Evolutionary conservation across 805 yeast genomes (phyloP).

Genomic region (Lachancea sp.): DNA sequence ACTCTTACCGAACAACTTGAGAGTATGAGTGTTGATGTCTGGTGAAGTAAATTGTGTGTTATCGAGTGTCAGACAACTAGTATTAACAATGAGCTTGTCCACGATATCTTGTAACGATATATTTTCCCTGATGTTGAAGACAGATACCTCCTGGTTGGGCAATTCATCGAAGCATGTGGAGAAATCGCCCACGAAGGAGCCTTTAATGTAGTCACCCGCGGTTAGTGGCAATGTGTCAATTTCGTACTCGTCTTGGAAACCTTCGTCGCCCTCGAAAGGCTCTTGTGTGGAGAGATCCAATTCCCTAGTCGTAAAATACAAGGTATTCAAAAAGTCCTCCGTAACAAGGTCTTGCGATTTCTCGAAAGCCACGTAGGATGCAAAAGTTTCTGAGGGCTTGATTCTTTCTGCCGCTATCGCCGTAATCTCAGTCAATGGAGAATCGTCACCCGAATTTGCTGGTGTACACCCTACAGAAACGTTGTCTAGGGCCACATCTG

Average conservation of each 20-base stretch:
- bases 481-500: conserved; percentile 68
- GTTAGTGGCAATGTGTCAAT: conserved; percentile 67
- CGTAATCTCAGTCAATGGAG: conserved; percentile 53
- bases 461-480: conserved; percentile 66
- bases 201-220: conserved; percentile 76
- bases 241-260: conserved; percentile 89
- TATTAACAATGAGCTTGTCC: conserved; percentile 42
- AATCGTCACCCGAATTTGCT: conserved; percentile 38
- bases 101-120: conserved; percentile 51
- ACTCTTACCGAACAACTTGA: conserved; percentile 81
- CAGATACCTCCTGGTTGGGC: conserved; percentile 53
- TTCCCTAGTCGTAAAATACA: conserved; percentile 74
- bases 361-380: conserved; percentile 69
- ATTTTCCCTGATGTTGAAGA: conserved; percentile 53
- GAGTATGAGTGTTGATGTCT: conserved; percentile 53
- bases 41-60: conserved; percentile 58
- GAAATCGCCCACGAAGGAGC: conserved; percentile 73
- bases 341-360: conserved; percentile 48
- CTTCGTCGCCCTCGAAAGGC: conserved; percentile 65
- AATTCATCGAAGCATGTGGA: conserved; percentile 69
- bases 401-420: conserved; percentile 68
- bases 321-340: conserved; percentile 54
- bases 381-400: conserved; percentile 63
- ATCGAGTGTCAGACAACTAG: conserved; percentile 69
- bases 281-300: conserved; percentile 65